Base-by-base conservation (phyloP, 2,329 filamentous ascomycete species). In the Sarocladium strictum region DNA sequence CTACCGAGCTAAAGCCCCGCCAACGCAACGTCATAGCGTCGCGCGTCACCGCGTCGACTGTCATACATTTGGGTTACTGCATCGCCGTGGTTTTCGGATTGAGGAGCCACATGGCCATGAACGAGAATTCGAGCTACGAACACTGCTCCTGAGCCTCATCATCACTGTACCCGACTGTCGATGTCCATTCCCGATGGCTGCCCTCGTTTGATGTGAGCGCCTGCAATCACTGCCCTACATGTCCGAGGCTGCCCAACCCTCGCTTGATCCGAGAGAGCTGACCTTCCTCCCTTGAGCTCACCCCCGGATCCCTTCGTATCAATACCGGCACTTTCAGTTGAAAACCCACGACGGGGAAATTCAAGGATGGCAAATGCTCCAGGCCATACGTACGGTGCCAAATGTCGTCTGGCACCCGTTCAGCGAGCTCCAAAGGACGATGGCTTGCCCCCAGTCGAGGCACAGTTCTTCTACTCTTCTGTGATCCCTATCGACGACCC, bases 391-490 rank as follows among this genome's bases (percentile, higher is more conserved):
- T 82, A 81, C 60, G 81, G 81, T 57, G 67, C 78, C 24, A 78
- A 76, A 54, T 89, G 86, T 65, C 79, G 78, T 35, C 70, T 83
- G 37, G 74, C 77, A 12, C 76, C 78, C 63, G 62, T 74, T 55
- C 62, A 71, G 63, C 68, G 69, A 26, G 61, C 68, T 24, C 57
- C 66, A 23, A 69, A 69, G 55, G 67, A 72, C 43, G 71, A 77
- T 54, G 75, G 72, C 53, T 76, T 80, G 23, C 86, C 87, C 15
- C 77, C 81, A 0, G 68, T 87, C 54, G 76, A 78, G 29, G 79
- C 86, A 21, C 89, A 90, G 59, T 96, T 90, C 73, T 96, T 96
- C 71, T 96, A 96, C 69, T 81, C 84, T 14, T 94, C 90, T 11
- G 76, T 84, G 12, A 80, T 93, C 51, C 86, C 90, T 27, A 91